These are phyloP conservation scores for Taphrina wiesneri DNA, from an alignment of 1,139 yeast genomes.

Conservation along the genomic window DNA sequence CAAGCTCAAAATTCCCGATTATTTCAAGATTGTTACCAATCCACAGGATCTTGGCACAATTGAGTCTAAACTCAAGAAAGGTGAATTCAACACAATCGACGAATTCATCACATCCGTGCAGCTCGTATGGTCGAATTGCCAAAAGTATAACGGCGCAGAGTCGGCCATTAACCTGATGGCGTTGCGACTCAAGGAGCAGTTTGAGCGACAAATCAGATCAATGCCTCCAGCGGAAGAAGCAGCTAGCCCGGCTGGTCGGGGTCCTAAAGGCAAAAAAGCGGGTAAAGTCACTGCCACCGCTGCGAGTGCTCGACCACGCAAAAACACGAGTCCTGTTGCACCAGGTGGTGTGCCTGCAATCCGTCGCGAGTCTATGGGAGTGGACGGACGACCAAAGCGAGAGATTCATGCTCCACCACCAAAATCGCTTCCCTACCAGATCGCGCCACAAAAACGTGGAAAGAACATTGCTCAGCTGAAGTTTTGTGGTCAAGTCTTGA, in stretches of 20 bases:
- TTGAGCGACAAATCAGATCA: constrained; percentile 88
- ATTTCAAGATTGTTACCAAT: constrained; percentile 73
- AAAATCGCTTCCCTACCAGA: constrained; percentile 82
- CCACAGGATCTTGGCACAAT: constrained; percentile 96
- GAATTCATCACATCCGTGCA: constrained; percentile 79
- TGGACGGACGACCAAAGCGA: constrained; percentile 80
- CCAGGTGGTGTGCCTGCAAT: constrained; percentile 59
- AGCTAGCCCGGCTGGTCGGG: neutral
- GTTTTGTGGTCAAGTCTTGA: constrained; percentile 77
- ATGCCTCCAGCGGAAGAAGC: constrained; percentile 75
- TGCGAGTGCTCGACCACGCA: constrained; percentile 4
- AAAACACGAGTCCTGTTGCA: constrained; percentile 7
- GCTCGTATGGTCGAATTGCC: constrained; percentile 79
- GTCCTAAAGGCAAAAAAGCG: constrained; percentile 41
- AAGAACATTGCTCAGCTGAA: constrained; percentile 86
- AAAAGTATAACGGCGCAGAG: constrained; percentile 78
- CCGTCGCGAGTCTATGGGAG: constrained; percentile 64
- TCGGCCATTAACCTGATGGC: constrained; percentile 90
- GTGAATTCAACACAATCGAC: constrained; percentile 70
- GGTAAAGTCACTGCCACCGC: constrained; percentile 39
- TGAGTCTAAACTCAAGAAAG: constrained; percentile 69
- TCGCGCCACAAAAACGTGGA: constrained; percentile 85
- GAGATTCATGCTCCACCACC: constrained; percentile 96
- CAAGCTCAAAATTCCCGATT: constrained; percentile 85
- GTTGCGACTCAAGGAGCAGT: constrained; percentile 80